These are phyloP conservation scores for Telfairia occidentalis DNA, from an alignment of 331 rosid genomes.

Conservation along the genomic window DNA sequence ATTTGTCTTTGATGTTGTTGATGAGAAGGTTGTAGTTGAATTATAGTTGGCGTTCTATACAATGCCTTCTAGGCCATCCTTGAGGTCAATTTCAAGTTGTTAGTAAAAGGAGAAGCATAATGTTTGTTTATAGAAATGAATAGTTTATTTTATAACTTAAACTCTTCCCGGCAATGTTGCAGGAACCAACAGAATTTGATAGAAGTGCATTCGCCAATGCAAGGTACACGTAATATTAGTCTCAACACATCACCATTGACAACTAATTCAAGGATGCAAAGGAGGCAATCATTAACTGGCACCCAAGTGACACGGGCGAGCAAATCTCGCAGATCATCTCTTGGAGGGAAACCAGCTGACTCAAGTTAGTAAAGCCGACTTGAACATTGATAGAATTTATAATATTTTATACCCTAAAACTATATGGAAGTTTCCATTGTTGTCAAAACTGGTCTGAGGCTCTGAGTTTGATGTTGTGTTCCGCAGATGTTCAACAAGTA, in stretches of 20 bases:
- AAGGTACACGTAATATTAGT: slow-evolving; percentile 16
- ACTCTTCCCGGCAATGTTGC: slow-evolving; percentile 19
- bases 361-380: slow-evolving; percentile 29
- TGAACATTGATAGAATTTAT: neutral
- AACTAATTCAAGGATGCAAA: slow-evolving; percentile 27
- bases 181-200: slow-evolving; percentile 50
- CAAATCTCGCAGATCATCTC: slow-evolving; percentile 53
- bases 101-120: neutral
- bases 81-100: neutral
- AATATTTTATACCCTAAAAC: neutral
- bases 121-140: neutral
- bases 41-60: neutral
- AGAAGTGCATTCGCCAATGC: slow-evolving; percentile 40
- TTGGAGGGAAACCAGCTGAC: slow-evolving; percentile 56
- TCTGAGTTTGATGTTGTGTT: slow-evolving; percentile 8
- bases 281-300: slow-evolving; percentile 82
- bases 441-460: slow-evolving; percentile 1
- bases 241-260: slow-evolving; percentile 35
- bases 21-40: neutral
- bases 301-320: slow-evolving; percentile 30
- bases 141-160: neutral
- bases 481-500: slow-evolving; percentile 39
- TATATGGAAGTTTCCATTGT: neutral
- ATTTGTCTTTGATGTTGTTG: neutral
- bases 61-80: neutral